Base-by-base conservation (phyloP, 1,139 yeast species). In the Hanseniaspora sp. region DNA sequence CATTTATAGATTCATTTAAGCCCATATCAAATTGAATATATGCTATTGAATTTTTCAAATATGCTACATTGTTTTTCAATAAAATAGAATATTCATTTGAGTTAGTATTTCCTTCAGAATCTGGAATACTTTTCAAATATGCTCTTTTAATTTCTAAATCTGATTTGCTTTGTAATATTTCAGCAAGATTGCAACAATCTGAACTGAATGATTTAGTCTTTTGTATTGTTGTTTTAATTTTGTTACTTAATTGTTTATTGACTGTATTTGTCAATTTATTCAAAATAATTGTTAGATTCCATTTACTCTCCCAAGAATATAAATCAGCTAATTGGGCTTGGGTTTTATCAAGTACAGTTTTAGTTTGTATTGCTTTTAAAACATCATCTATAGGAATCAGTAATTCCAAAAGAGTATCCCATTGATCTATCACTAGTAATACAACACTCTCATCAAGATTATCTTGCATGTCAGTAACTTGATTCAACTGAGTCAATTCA, bases 221-320 rank as follows among this genome's bases (percentile, higher is more conserved):
- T n/a, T 31, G 35, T 13, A 30, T 12, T 12, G 37, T 29, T 7
- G 35, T 43, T 43, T 43, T 43, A 3, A 43, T 30, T 15, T 30
- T n/a, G 17, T 30, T 15, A 6, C 18, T 11, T 5, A 43, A 11
- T 31, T 29, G 45, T 12, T 55, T 48, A 42, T 59, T 61, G 3
- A 60, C 57, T 29, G 47, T 55, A 4, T 53, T 49, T 39, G 64
- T 52, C 7, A 57, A 52, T 38, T 58, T 62, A 40, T 58, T 59
- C 38, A 64, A 53, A 18, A 58, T 37, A 2, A 63, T 55, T 6
- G 61, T 55, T n/a, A 63, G 38, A n/a, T 56, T 55, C 69, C 69
- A 65, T 51, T 56, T 47, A 4, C 42, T 33, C 1, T 51, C 56
- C 12, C 55, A 13, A 4, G 41, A 13, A 18, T 46, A 46, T 3